Evolutionary conservation across 2,329 filamentous ascomycete genomes (phyloP).

Genomic region (Cordyceps pruinosa): DNA sequence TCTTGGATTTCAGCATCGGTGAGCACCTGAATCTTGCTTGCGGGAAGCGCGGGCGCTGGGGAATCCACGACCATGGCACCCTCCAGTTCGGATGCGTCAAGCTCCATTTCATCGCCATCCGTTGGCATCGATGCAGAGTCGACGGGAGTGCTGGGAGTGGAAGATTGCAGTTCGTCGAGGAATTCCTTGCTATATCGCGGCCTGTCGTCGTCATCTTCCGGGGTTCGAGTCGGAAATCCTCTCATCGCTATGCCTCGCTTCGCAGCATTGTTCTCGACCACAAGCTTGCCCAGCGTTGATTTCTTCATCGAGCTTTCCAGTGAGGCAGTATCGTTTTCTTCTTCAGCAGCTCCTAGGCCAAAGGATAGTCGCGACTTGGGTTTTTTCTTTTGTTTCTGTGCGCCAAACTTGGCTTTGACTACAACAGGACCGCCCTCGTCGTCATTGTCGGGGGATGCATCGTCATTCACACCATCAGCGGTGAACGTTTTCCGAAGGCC

Average conservation of each 20-base stretch:
- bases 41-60: slow-evolving; percentile 25
- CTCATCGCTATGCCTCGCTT: slow-evolving; percentile 44
- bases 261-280: slow-evolving; percentile 58
- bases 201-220: slow-evolving; percentile 56
- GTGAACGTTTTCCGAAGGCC: slow-evolving; percentile 51
- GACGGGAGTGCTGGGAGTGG: slow-evolving; percentile 75
- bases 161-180: slow-evolving; percentile 75
- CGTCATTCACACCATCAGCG: slow-evolving; percentile 32
- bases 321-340: slow-evolving; percentile 38
- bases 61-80: slow-evolving; percentile 58
- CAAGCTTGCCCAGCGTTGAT: slow-evolving; percentile 53
- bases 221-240: slow-evolving; percentile 49
- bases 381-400: slow-evolving; percentile 61
- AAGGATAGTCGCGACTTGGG: slow-evolving; percentile 64
- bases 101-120: slow-evolving; percentile 44
- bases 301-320: slow-evolving; percentile 56
- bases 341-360: slow-evolving; percentile 51
- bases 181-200: slow-evolving; percentile 84
- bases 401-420: slow-evolving; percentile 41
- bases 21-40: slow-evolving; percentile 51
- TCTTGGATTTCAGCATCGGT: slow-evolving; percentile 81
- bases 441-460: slow-evolving; percentile 28
- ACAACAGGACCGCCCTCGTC: slow-evolving; percentile 42
- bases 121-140: slow-evolving; percentile 43
- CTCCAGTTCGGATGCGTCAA: slow-evolving; percentile 55